These are phyloP conservation scores for Barbarea vulgaris DNA, from an alignment of 345 rosid genomes.

Conservation along the genomic window DNA sequence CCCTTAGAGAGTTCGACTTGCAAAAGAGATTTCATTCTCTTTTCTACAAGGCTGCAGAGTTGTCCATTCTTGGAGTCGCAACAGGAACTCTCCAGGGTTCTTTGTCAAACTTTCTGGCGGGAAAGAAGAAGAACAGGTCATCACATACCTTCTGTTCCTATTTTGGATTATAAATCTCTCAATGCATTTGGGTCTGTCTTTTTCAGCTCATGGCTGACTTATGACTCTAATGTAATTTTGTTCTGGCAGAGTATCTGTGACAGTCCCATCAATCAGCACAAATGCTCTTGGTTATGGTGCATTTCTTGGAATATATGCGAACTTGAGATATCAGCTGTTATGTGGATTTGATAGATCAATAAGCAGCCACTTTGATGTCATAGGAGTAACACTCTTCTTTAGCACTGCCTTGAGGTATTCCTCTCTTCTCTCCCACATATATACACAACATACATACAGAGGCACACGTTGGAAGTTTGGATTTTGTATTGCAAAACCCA, in stretches of 20 bases:
- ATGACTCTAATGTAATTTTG: not conserved
- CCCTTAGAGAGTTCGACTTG: conserved; percentile 83
- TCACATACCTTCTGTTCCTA: conserved; percentile 12
- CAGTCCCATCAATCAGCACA: conserved; percentile 66
- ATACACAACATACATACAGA: not conserved
- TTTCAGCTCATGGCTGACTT: not conserved
- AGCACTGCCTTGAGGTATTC: conserved; percentile 82
- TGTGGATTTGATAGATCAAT: conserved; percentile 78
- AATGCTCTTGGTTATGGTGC: conserved; percentile 87
- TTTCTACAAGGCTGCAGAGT: conserved; percentile 85
- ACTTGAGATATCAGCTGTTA: conserved; percentile 78
- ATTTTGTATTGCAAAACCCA: not conserved
- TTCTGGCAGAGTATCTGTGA: conserved; percentile 71
- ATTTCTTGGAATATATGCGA: conserved; percentile 85
- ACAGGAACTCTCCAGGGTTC: conserved; percentile 89
- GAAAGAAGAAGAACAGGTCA: conserved; percentile 79
- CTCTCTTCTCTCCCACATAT: conserved; percentile 20
- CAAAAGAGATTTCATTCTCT: conserved; percentile 89
- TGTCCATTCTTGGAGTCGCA: conserved; percentile 73
- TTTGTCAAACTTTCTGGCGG: conserved; percentile 64
- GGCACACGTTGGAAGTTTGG: not conserved
- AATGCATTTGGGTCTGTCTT: not conserved
- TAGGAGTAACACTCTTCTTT: conserved; percentile 85
- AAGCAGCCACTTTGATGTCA: conserved; percentile 86
- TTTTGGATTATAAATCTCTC: not conserved